Evolutionary conservation across 192 early-diverging fungal genomes (phyloP).

Genomic region (Backusella circina): DNA sequence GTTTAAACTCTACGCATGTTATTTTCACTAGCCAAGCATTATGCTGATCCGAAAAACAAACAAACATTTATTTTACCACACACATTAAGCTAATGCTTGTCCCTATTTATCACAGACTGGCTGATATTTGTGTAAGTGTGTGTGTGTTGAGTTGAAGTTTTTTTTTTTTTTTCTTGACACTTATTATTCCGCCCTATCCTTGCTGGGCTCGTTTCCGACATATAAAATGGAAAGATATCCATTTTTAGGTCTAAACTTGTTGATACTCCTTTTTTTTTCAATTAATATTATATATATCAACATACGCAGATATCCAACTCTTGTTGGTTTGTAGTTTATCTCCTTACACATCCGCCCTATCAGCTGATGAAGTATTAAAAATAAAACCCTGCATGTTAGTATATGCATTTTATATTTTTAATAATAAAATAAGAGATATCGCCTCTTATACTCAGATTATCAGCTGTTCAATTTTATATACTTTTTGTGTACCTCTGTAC

Average conservation of each 20-base stretch:
- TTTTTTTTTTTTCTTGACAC: background rate
- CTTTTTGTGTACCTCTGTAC: background rate
- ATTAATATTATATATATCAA: background rate
- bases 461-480: background rate
- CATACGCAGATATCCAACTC: background rate
- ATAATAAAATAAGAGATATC: background rate
- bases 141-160: no score
- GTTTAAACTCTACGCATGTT: background rate
- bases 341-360: background rate
- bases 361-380: background rate
- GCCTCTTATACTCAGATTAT: background rate
- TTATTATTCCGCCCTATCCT: background rate
- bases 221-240: background rate
- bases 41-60: background rate
- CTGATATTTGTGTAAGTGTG: background rate
- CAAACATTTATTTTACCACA: background rate
- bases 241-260: background rate
- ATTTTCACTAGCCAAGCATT: background rate
- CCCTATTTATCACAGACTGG: background rate
- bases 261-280: background rate
- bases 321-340: background rate
- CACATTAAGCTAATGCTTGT: no score
- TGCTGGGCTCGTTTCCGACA: background rate
- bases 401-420: background rate
- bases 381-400: constrained; percentile 1